phyloP scores from a whole-genome alignment of 495 filamentous ascomycete species.

The Xanthoparmelia taractica region DNA sequence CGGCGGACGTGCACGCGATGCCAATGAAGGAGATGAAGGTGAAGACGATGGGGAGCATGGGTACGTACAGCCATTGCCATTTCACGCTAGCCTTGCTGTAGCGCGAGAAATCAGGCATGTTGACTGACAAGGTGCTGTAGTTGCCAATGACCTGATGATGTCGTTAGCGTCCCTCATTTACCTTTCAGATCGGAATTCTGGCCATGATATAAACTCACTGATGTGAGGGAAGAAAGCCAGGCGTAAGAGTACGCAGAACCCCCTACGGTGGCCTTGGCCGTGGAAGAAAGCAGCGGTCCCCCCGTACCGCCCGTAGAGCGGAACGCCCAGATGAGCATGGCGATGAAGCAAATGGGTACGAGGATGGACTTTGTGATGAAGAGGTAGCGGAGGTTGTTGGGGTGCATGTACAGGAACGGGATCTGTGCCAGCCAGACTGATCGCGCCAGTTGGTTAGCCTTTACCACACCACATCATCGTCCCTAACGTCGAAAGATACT shows the following conservation, averaged over 20 bases:
- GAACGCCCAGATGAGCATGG: conserved; percentile 45
- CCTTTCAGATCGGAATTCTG: not conserved
- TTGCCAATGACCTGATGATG: conserved; percentile 36
- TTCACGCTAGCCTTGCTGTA: conserved; percentile 39
- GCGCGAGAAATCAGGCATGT: conserved; percentile 40
- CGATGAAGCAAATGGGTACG: conserved; percentile 41
- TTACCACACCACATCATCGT: too few relatives aligned
- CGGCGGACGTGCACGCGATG: conserved; percentile 41
- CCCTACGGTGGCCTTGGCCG: conserved; percentile 28
- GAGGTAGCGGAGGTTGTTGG: conserved; percentile 40
- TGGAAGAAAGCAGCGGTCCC: conserved; percentile 18
- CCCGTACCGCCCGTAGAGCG: conserved; percentile 23
- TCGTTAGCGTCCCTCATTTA: too few relatives aligned
- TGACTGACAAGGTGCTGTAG: conserved; percentile 37
- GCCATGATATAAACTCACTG: conserved; percentile 21
- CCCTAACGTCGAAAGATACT: too few relatives aligned
- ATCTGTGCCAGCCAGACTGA: conserved; percentile 38
- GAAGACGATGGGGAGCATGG: conserved; percentile 42
- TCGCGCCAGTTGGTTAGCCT: too few relatives aligned
- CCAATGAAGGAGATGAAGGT: conserved; percentile 46
- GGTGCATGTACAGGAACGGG: conserved; percentile 42
- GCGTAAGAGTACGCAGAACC: conserved; percentile 39
- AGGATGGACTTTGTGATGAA: conserved; percentile 41
- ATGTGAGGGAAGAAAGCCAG: conserved; percentile 40
- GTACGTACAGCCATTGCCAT: conserved; percentile 44